Conservation (phyloP, 306 rosid genomes). For the Vigna nakashimae region DNA sequence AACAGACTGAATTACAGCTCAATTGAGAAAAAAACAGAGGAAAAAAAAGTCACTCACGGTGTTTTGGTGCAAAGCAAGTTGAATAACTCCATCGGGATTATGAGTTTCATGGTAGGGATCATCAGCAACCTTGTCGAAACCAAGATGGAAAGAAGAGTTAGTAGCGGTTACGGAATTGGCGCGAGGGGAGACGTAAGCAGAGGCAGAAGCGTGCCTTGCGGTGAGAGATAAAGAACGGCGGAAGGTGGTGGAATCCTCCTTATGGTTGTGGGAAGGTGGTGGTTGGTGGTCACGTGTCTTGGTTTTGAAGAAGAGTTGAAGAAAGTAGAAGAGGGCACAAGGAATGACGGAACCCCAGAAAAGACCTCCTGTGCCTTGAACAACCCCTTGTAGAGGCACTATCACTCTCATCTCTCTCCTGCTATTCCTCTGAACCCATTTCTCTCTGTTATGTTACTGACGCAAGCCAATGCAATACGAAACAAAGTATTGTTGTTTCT, state of each 20-base stretch:
- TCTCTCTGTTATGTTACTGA: not conserved
- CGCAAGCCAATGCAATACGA: not conserved
- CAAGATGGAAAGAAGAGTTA: conserved; percentile 59
- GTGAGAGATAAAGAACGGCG: conserved; percentile 66
- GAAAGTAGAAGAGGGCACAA: conserved; percentile 86
- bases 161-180: conserved; percentile 47
- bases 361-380: conserved; percentile 90
- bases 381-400: conserved; percentile 91
- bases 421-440: not conserved
- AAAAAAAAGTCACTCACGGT: conserved; percentile 55
- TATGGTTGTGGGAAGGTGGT: conserved; percentile 30
- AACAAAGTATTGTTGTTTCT: not conserved
- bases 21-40: not conserved
- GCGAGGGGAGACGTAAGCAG: conserved; percentile 63
- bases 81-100: conserved; percentile 78
- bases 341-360: conserved; percentile 89
- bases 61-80: conserved; percentile 72
- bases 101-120: conserved; percentile 63
- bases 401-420: conserved; percentile 71
- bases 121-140: conserved; percentile 60
- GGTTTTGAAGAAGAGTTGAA: conserved; percentile 73
- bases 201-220: conserved; percentile 52
- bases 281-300: conserved; percentile 49
- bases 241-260: conserved; percentile 45
- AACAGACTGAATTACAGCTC: not conserved